Conservation (phyloP, 331 rosid species). For the Ulmus americana region DNA sequence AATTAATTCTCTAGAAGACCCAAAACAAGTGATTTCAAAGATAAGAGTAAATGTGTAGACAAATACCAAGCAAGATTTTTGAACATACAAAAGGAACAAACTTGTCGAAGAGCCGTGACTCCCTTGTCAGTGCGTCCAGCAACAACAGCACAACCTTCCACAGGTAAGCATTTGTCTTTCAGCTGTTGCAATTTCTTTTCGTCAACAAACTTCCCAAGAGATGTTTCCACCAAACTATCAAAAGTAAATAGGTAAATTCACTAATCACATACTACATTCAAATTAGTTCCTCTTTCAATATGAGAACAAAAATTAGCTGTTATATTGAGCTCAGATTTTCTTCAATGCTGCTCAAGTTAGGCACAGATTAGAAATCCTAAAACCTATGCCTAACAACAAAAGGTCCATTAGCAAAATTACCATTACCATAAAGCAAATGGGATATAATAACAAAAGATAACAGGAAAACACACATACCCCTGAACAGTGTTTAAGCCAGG, state of each 20-base stretch:
- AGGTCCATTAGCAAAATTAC: no score
- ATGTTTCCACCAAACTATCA: constrained; percentile 53
- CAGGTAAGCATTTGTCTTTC: constrained; percentile 57
- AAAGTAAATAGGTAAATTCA: constrained; percentile 11
- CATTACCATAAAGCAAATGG: neutral
- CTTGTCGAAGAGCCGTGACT: constrained; percentile 85
- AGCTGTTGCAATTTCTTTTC: constrained; percentile 65
- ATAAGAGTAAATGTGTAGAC: no score
- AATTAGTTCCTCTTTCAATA: neutral
- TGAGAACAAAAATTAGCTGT: neutral
- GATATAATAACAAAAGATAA: neutral
- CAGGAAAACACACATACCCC: constrained; percentile 40
- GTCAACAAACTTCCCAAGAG: constrained; percentile 82
- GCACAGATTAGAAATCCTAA: no score
- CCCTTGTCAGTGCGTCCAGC: constrained; percentile 99
- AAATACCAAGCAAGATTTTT: neutral
- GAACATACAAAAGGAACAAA: constrained; percentile 81
- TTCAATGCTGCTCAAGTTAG: no score
- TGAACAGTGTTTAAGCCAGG: constrained; percentile 83
- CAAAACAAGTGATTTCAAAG: no score
- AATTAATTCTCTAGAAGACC: no score
- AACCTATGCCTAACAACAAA: no score
- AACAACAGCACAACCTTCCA: constrained; percentile 68
- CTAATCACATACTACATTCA: constrained; percentile 13
- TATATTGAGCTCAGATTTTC: neutral